A percentile compares a stretch with the other conserved stretches of the same genome.
Conservation (phyloP, 2,329 filamentous ascomycete genomes). For the Lasiodiplodia sp. region DNA sequence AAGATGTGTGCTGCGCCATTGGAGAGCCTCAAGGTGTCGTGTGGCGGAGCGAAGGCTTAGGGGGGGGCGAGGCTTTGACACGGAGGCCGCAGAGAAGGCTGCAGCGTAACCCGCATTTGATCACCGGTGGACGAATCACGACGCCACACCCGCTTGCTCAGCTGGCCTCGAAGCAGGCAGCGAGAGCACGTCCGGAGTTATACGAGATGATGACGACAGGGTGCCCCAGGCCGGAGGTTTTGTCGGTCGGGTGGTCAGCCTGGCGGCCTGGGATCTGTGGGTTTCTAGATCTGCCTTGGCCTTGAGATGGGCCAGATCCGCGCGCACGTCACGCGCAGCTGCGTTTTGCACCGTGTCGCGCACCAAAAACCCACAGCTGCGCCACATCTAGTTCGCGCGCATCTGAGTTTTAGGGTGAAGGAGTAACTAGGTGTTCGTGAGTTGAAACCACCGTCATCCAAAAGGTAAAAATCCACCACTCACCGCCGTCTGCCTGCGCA, state of each 20-base stretch:
- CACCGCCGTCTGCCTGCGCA: slow-evolving; percentile 6
- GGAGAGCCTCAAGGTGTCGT: neutral
- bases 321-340: neutral
- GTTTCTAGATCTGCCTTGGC: neutral
- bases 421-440: neutral
- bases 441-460: neutral
- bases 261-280: neutral
- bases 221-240: neutral
- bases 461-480: neutral
- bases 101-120: slow-evolving; percentile 2
- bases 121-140: neutral
- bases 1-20: neutral
- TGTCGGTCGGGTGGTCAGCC: neutral
- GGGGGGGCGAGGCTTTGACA: neutral
- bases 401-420: neutral
- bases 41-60: neutral
- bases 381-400: slow-evolving; percentile 1
- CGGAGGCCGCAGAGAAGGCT: neutral
- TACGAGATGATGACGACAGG: neutral
- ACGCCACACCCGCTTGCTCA: neutral
- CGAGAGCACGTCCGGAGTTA: neutral
- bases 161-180: neutral
- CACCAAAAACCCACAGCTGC: neutral
- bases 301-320: neutral
- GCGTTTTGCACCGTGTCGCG: neutral